Conservation (phyloP, 1,284 basidiomycete species). For the Tylopilus sp. region DNA sequence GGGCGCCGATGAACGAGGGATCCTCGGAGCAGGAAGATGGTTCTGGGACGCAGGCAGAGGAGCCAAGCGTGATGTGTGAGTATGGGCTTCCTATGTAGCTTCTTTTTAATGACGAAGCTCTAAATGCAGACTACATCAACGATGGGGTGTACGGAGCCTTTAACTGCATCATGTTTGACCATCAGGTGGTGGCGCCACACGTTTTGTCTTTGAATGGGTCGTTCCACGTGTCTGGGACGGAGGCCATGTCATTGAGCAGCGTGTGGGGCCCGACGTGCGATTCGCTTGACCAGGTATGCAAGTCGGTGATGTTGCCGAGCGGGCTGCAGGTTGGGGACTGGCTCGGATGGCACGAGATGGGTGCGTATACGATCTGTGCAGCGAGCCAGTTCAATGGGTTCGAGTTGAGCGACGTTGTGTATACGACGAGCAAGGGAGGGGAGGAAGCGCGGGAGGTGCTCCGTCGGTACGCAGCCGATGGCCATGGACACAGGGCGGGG, state of each 20-base stretch:
- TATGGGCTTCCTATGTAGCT: conserved; percentile 22
- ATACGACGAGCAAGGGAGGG: conserved; percentile 52
- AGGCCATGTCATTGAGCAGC: conserved; percentile 48
- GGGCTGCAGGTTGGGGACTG: conserved; percentile 82
- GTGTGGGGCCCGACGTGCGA: conserved; percentile 86
- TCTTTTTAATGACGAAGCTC: conserved; percentile 5
- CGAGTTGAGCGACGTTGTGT: conserved; percentile 60
- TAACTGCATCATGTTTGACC: conserved; percentile 96
- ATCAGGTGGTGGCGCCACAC: conserved; percentile 83
- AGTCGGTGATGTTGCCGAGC: conserved; percentile 56
- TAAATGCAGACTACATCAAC: conserved; percentile 85
- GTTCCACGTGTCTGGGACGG: conserved; percentile 49
- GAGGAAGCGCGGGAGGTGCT: conserved; percentile 39
- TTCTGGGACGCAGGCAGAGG: conserved; percentile 37
- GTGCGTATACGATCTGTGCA: conserved; percentile 90
- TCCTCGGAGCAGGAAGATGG: not conserved
- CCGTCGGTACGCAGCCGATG: conserved; percentile 29
- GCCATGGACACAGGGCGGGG: conserved; percentile 21
- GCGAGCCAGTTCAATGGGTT: conserved; percentile 89
- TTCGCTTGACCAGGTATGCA: conserved; percentile 81
- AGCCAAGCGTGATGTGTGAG: conserved; percentile 80
- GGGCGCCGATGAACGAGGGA: conserved; percentile 49
- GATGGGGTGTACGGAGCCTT: conserved; percentile 98
- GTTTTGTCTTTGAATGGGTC: conserved; percentile 62
- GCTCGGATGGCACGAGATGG: conserved; percentile 91